These are phyloP conservation scores for Hemileccinum rubropunctum DNA, from an alignment of 768 basidiomycete species.

Conservation along the genomic window DNA sequence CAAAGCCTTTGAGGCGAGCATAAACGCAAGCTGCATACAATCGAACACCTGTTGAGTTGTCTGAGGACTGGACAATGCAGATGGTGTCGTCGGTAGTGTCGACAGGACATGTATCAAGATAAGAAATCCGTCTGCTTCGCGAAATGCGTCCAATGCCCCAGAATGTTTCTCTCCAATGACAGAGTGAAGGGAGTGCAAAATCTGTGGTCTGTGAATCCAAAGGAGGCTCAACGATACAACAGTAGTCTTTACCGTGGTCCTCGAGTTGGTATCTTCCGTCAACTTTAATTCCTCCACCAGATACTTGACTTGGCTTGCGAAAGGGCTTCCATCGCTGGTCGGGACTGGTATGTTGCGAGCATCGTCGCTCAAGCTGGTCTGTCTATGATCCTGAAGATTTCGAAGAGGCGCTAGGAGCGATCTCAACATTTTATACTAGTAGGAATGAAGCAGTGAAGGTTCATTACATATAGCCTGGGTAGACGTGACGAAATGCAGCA, in stretches of 20 bases:
- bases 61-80: conserved; percentile 28
- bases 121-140: conserved; percentile 80
- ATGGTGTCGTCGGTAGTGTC: conserved; percentile 39
- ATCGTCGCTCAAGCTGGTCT: conserved; percentile 21
- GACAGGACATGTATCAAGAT: conserved; percentile 72
- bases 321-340: neutral
- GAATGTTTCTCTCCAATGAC: conserved; percentile 68
- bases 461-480: neutral
- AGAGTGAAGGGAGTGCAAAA: conserved; percentile 62
- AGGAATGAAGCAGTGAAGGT: neutral
- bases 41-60: conserved; percentile 45
- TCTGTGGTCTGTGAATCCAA: conserved; percentile 36
- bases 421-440: conserved; percentile 53
- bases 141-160: conserved; percentile 69
- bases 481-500: no score
- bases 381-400: conserved; percentile 49
- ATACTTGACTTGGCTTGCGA: conserved; percentile 58
- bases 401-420: conserved; percentile 59
- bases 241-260: conserved; percentile 49
- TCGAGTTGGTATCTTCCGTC: conserved; percentile 43
- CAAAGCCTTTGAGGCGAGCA: conserved; percentile 64
- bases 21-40: conserved; percentile 58
- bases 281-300: conserved; percentile 68
- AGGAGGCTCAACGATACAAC: neutral
- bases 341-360: conserved; percentile 13